Conservation (phyloP, 2,329 filamentous ascomycete genomes). For the Myotisia sp. region DNA sequence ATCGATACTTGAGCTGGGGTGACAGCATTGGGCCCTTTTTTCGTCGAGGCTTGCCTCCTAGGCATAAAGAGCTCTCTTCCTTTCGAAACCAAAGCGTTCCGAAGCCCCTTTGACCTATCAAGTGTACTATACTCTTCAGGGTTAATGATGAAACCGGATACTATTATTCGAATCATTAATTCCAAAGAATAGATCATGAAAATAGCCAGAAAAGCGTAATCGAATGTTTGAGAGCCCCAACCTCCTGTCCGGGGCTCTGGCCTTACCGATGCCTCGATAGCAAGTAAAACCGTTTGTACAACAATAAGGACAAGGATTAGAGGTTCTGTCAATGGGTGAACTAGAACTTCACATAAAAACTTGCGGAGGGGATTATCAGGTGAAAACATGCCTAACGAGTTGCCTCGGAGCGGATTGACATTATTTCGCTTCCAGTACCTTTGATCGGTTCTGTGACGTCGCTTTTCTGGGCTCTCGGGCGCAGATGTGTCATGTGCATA, state of each 20-base stretch:
- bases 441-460: slow-evolving; percentile 14
- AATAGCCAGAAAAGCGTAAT: slow-evolving; percentile 67
- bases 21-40: slow-evolving; percentile 32
- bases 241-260: slow-evolving; percentile 40
- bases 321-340: slow-evolving; percentile 76
- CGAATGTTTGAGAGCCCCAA: slow-evolving; percentile 55
- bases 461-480: slow-evolving; percentile 19
- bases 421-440: slow-evolving; percentile 26
- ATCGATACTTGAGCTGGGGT: slow-evolving; percentile 42
- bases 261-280: slow-evolving; percentile 68
- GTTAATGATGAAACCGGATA: slow-evolving; percentile 87
- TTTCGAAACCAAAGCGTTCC: slow-evolving; percentile 59
- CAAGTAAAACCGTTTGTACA: slow-evolving; percentile 72
- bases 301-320: slow-evolving; percentile 76
- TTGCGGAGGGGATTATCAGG: slow-evolving; percentile 61
- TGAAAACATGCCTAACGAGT: slow-evolving; percentile 70
- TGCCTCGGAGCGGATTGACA: slow-evolving; percentile 71
- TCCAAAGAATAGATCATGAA: slow-evolving; percentile 87
- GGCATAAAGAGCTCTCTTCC: slow-evolving; percentile 69
- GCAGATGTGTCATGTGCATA: slow-evolving; percentile 32
- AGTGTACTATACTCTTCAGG: slow-evolving; percentile 84
- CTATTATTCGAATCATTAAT: slow-evolving; percentile 66
- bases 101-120: slow-evolving; percentile 60
- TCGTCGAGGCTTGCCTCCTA: slow-evolving; percentile 56
- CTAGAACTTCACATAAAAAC: slow-evolving; percentile 65